Base-by-base conservation (phyloP, 202 grass and related monocot species). In the Eragrostis tef region DNA sequence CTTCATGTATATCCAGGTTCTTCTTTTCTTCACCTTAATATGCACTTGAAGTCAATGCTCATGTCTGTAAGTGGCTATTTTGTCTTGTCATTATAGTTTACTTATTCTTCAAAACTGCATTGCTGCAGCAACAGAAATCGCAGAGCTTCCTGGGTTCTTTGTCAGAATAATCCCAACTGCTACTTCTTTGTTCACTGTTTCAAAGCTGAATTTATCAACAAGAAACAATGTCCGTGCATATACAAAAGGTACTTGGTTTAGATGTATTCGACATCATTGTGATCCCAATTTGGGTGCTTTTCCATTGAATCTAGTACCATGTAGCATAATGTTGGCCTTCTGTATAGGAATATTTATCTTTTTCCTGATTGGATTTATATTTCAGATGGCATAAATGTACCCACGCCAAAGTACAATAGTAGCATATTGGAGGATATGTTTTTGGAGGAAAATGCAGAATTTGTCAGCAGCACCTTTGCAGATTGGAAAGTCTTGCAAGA, bases 351-450 rank as follows among this genome's bases (percentile, higher is more conserved):
- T 50, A 64, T 43, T 48, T 9, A 75, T 64, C 2, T 70, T 56
- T 39, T 29, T 39, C 34, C 57, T 50, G 63, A 2, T 70, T 17
- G 52, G 22, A 67, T 74, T 69, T 86, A 70, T 60, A 63, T 86
- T 79, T 60, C 84, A 89, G 88, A 84, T 83, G 84, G 74, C 78
- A 64, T 85, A 77, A 88, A 82, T 83, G 82, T 80, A 79, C 90
- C 90, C 53, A 98, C 96, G 79, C 90, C 90, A 45, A 98, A 88
- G 67, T 98, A 98, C 77, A 98, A 93, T 74, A 85, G 71, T 79
- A 98, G 89, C 78, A 93, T 98, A 75, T 73, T 98, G 86, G 96
- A 98, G 70, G 96, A 98, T 85, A 91, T 98, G 86, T 91, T 95
- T 87, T 78, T 98, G 57, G 92, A 95, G 79, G 96, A 98, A 66